phyloP scores from a whole-genome alignment of 2,329 filamentous ascomycete species.

The Penicillium freii region DNA sequence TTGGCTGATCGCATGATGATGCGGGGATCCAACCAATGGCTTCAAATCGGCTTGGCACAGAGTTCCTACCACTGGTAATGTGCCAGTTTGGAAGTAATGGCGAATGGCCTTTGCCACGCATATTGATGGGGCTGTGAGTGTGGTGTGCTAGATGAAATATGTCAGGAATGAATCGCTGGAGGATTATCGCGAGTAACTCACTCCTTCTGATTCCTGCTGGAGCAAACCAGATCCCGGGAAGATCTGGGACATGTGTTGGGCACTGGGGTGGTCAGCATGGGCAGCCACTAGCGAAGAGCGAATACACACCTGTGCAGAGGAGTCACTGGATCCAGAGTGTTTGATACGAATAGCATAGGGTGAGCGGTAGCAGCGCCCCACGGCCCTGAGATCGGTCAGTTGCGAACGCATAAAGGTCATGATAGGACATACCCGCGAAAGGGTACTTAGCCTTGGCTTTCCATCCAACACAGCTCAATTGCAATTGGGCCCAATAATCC shows the following conservation, averaged over 20 bases:
- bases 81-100: constrained; percentile 44
- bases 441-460: constrained; percentile 35
- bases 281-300: neutral
- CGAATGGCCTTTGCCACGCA: constrained; percentile 40
- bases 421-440: constrained; percentile 31
- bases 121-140: constrained; percentile 35
- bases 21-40: constrained; percentile 28
- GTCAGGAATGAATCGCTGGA: neutral
- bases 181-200: constrained; percentile 26
- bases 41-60: constrained; percentile 41
- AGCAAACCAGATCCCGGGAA: constrained; percentile 49
- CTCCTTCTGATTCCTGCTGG: constrained; percentile 45
- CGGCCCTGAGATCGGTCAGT: constrained; percentile 20
- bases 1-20: constrained; percentile 2
- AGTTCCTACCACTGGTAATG: constrained; percentile 35
- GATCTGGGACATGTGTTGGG: constrained; percentile 36
- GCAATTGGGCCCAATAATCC: constrained; percentile 41
- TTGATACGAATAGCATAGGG: constrained; percentile 58
- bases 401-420: neutral
- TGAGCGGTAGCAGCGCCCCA: constrained; percentile 40
- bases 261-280: constrained; percentile 16
- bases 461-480: constrained; percentile 40
- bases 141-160: constrained; percentile 30
- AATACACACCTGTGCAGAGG: constrained; percentile 44
- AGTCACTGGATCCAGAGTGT: constrained; percentile 60